Base-by-base conservation (phyloP, 2,329 filamentous ascomycete genomes). In the Zasmidium citrigriseum region DNA sequence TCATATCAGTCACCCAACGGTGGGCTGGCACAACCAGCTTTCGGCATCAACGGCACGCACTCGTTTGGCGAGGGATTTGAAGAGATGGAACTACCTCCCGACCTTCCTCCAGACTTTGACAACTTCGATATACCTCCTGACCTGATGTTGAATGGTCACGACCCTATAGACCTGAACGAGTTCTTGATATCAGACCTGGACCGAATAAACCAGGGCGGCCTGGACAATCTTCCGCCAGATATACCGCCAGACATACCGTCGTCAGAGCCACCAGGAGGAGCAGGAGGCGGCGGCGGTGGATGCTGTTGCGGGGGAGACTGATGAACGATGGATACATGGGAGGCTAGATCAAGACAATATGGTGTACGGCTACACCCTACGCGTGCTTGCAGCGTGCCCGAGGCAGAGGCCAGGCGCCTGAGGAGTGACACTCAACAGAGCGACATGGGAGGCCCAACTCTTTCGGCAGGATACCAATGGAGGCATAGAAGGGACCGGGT, bases 181-280 rank as follows among this genome's bases (percentile, higher is more conserved):
- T 66, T 64, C 25, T 46, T 69, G 27, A 54, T 62, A 34, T 58
- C 63, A 18, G 67, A 69, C 24, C 56, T 67, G 21, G 60, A 66
- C n/a, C 55, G 46, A 14, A 25, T 41, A 9, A 41, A 41, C 18
- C 34, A 41, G n/a, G n/a, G n/a, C n/a, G n/a, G n/a, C n/a, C 23
- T 18, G 10, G 24, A 18, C 23, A 23, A 34, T 47, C n/a, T n/a
- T n/a, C n/a, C n/a, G n/a, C n/a, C n/a, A n/a, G 4, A 41, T 41
- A 41, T 4, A 16, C 34, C 34, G 4, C 12, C 34, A 16, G 34
- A 41, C 14, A n/a, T 41, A 4, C 34, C 14, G 34, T n/a, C 34
- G 14, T 41, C 34, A n/a, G 34, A n/a, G 4, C 22, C 25, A 53
- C 25, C 22, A 41, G 51, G 50, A 20, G 44, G 38, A 48, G 55